Evolutionary conservation across 129 eudicot species (phyloP).

Genomic region (Helianthus tuberosus): DNA sequence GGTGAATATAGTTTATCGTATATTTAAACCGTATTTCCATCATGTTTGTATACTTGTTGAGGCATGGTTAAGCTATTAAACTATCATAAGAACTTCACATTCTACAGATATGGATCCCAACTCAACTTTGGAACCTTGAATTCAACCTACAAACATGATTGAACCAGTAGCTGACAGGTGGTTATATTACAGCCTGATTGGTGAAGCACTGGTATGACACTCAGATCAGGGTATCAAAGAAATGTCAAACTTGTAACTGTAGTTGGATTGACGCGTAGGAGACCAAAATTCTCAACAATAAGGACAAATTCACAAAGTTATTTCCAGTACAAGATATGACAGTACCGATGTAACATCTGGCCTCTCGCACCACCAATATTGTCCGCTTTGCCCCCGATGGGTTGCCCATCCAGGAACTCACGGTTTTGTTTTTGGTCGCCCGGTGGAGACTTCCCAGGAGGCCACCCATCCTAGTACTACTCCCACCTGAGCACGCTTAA

Average conservation of each 20-base stretch:
- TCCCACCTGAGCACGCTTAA: no score
- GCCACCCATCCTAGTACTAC: no score
- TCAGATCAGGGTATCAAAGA: neutral
- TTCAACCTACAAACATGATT: conserved; percentile 1
- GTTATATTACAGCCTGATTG: neutral
- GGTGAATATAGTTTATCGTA: neutral
- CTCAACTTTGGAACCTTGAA: neutral
- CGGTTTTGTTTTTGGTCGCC: no score
- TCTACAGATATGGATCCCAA: neutral
- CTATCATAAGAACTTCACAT: neutral
- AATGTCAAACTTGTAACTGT: neutral
- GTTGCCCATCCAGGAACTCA: no score
- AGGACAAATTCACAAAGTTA: neutral
- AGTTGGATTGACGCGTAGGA: no score
- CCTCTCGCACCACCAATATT: no score
- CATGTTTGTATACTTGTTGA: conserved; percentile 15
- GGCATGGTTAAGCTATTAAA: conserved; percentile 12
- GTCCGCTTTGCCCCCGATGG: no score
- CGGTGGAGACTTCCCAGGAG: no score
- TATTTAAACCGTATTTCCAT: neutral
- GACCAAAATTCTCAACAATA: neutral
- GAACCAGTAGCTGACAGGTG: neutral
- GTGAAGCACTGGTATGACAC: neutral
- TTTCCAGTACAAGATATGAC: neutral
- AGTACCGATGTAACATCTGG: neutral